These are phyloP conservation scores for Boletus vermiculosoides DNA, from an alignment of 768 basidiomycete genomes.

Conservation along the genomic window DNA sequence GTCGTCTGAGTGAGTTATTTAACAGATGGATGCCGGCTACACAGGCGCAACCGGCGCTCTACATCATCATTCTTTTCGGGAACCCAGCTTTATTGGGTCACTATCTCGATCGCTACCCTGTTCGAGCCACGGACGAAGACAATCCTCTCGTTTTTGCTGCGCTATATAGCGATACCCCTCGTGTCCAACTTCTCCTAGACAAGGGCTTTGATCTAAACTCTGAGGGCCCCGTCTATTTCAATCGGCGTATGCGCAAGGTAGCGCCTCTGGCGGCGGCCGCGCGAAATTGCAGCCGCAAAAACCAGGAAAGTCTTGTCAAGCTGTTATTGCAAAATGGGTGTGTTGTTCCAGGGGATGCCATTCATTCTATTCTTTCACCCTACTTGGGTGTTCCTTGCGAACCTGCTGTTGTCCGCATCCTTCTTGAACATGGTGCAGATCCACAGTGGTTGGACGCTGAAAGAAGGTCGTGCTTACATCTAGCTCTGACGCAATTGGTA, in stretches of 20 bases:
- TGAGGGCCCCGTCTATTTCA: neutral
- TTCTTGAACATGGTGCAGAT: neutral
- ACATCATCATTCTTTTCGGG: neutral
- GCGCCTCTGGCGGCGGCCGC: neutral
- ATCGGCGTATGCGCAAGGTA: neutral
- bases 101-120: neutral
- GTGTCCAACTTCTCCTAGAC: neutral
- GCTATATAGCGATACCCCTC: neutral
- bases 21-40: no score
- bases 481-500: rapidly evolving
- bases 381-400: neutral
- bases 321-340: neutral
- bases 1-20: no score
- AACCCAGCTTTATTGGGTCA: neutral
- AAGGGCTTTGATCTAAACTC: neutral
- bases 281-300: neutral
- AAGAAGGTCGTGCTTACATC: neutral
- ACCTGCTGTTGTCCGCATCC: neutral
- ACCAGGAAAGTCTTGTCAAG: no score
- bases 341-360: neutral
- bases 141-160: neutral
- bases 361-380: neutral
- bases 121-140: no score
- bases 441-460: neutral
- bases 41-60: no score